Conservation (phyloP, 257 asterid genomes). For the Nicotiana benthamiana region DNA sequence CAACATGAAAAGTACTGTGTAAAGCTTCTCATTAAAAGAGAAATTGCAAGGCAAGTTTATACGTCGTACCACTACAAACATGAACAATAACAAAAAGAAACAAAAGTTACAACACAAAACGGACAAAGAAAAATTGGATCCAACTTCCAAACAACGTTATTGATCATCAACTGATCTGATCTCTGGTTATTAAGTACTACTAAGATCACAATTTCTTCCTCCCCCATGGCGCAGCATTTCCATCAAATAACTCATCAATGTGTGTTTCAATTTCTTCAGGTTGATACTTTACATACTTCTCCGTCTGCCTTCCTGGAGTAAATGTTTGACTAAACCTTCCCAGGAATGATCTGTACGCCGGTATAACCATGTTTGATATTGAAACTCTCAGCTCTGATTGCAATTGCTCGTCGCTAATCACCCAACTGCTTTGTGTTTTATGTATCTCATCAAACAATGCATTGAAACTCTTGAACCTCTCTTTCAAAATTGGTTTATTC, state of each 20-base stretch:
- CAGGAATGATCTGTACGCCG: conserved; percentile 81
- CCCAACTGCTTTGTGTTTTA: conserved; percentile 74
- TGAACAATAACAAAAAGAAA: neutral
- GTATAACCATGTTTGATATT: conserved; percentile 85
- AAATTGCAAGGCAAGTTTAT: neutral
- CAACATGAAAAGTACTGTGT: neutral
- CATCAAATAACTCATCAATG: conserved; percentile 72
- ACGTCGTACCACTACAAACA: conserved; percentile 3
- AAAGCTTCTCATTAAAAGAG: neutral
- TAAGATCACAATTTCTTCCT: conserved; percentile 34
- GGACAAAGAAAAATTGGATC: neutral
- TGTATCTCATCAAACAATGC: conserved; percentile 75
- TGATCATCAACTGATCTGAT: neutral
- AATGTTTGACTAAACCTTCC: conserved; percentile 68
- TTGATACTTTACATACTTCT: conserved; percentile 79
- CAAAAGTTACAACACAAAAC: neutral
- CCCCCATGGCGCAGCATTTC: conserved; percentile 44
- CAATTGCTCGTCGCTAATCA: conserved; percentile 79
- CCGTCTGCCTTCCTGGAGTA: conserved; percentile 84
- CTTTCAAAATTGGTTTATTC: conserved; percentile 65
- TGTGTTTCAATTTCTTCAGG: conserved; percentile 68
- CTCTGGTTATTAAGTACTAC: neutral
- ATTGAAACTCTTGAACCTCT: conserved; percentile 77
- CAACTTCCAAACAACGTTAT: neutral
- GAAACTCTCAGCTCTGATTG: conserved; percentile 93